phyloP scores from a whole-genome alignment of 1,284 basidiomycete species.

The Moesziomyces aphidis region DNA sequence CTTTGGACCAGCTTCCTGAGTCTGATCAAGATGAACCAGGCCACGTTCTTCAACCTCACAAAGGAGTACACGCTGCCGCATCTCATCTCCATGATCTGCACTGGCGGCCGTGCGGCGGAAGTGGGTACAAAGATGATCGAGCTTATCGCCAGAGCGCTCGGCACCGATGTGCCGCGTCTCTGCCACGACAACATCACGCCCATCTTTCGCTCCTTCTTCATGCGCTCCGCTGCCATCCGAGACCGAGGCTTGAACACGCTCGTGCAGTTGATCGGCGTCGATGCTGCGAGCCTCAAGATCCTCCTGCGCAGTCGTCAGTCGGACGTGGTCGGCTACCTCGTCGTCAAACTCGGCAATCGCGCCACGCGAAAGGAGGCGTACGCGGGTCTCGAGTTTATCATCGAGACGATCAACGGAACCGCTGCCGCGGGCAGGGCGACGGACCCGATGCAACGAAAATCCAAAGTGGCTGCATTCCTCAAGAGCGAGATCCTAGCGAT shows the following conservation, averaged over 20 bases:
- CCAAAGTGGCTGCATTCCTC: conserved; percentile 50
- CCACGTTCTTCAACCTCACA: conserved; percentile 62
- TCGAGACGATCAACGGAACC: conserved; percentile 37
- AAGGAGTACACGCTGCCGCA: conserved; percentile 61
- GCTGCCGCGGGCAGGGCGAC: conserved; percentile 19
- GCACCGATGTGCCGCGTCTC: conserved; percentile 50
- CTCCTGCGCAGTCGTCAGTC: conserved; percentile 58
- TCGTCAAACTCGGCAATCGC: conserved; percentile 58
- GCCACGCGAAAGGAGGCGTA: conserved; percentile 47
- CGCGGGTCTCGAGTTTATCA: conserved; percentile 57
- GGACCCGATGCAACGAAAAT: conserved; percentile 13
- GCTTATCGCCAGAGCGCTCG: conserved; percentile 55
- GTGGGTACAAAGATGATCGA: conserved; percentile 45
- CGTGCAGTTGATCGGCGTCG: conserved; percentile 47
- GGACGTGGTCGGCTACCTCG: conserved; percentile 64
- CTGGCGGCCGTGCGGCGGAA: conserved; percentile 30
- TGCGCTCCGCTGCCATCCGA: conserved; percentile 38
- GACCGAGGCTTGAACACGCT: conserved; percentile 45
- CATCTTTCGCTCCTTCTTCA: conserved; percentile 60
- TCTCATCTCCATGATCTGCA: conserved; percentile 52
- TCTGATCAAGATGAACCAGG: conserved; percentile 58
- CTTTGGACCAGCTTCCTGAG: conserved; percentile 56
- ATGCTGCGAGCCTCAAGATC: conserved; percentile 45
- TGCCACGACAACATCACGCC: conserved; percentile 60
- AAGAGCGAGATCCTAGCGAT: conserved; percentile 62